Evolutionary conservation across 441 rosid species (phyloP).

Genomic region (Manihot esculenta): DNA sequence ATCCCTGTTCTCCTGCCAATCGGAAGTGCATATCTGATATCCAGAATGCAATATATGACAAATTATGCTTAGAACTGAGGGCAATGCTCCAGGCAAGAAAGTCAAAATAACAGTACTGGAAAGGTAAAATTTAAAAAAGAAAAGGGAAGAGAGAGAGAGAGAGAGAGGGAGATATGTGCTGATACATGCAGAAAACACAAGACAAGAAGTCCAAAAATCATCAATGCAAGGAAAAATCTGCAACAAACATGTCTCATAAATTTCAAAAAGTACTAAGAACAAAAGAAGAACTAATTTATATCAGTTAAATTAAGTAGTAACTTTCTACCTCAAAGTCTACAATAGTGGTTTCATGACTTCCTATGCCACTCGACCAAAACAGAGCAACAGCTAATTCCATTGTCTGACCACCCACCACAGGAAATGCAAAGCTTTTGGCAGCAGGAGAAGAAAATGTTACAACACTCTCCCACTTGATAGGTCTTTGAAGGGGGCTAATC

Average conservation of each 20-base stretch:
- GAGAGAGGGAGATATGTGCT: not conserved
- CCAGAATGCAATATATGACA: too few relatives aligned
- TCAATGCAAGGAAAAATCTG: not conserved
- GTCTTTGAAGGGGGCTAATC: conserved; percentile 92
- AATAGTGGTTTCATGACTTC: conserved; percentile 74
- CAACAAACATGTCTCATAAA: not conserved
- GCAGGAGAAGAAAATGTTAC: conserved; percentile 78
- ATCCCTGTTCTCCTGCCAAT: too few relatives aligned
- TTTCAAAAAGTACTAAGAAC: not conserved
- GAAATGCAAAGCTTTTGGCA: conserved; percentile 74
- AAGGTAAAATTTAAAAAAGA: not conserved
- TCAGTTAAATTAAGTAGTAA: not conserved
- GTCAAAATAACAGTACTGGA: not conserved
- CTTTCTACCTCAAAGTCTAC: conserved; percentile 91
- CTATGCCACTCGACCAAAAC: conserved; percentile 99
- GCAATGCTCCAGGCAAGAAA: too few relatives aligned
- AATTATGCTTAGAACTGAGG: too few relatives aligned
- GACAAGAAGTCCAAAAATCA: not conserved
- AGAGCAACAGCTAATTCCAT: conserved; percentile 97
- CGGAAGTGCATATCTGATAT: too few relatives aligned
- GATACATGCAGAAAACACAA: not conserved
- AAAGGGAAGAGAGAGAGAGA: not conserved
- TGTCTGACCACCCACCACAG: conserved; percentile 86
- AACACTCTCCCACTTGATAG: conserved; percentile 86
- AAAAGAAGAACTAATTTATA: not conserved